Evolutionary conservation across 108 stramenopile genomes (phyloP).

Genomic region (Schizochytrium sp.): DNA sequence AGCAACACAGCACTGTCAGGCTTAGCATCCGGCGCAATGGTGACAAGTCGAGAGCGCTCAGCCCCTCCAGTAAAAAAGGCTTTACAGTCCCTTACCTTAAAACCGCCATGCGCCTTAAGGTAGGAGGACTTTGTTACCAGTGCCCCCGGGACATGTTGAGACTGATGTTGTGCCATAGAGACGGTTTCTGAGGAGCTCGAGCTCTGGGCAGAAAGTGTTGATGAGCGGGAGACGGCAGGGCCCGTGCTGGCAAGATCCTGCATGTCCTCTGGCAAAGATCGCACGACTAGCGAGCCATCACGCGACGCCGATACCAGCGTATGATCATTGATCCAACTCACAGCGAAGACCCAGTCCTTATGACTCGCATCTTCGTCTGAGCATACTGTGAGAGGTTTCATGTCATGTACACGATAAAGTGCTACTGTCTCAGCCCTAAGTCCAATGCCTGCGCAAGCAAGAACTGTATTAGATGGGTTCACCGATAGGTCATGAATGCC

Average conservation of each 20-base stretch:
- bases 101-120: neutral
- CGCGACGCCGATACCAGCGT: neutral
- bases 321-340: neutral
- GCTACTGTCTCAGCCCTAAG: neutral
- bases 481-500: slow-evolving; percentile 18
- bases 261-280: neutral
- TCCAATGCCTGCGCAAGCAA: neutral
- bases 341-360: slow-evolving; percentile 21
- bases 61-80: neutral
- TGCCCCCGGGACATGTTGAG: neutral
- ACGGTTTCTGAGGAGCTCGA: too few species aligned
- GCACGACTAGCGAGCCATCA: slow-evolving; percentile 1
- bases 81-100: slow-evolving; percentile 2
- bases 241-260: neutral
- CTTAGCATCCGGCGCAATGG: neutral
- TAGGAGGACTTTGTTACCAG: neutral
- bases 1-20: neutral
- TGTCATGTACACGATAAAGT: neutral
- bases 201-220: neutral
- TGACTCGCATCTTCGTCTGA: neutral
- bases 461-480: neutral
- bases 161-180: neutral
- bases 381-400: neutral
- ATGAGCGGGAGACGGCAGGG: neutral
- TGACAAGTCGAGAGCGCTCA: neutral